phyloP scores from a whole-genome alignment of 2,329 filamentous ascomycete species.

The Canariomyces notabilis region DNA sequence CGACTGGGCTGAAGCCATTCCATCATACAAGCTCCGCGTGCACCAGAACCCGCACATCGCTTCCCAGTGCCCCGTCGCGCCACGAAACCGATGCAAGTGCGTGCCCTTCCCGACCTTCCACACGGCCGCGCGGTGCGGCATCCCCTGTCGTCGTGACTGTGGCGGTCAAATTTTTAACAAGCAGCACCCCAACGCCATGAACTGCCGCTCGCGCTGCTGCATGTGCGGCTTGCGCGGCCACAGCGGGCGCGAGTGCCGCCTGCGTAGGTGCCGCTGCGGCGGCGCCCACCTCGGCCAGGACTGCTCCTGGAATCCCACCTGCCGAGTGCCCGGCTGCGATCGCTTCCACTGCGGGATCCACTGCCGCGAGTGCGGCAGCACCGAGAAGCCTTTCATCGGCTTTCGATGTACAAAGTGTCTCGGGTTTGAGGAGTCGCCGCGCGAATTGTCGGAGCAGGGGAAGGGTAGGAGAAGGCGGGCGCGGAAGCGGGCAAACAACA shows the following conservation, averaged over 20 bases:
- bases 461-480: background rate
- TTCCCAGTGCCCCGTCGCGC: slow-evolving; percentile 28
- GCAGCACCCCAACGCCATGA: slow-evolving; percentile 34
- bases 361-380: slow-evolving; percentile 32
- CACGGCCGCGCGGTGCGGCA: slow-evolving; percentile 28
- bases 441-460: background rate
- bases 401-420: slow-evolving; percentile 30
- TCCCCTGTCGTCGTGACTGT: slow-evolving; percentile 33
- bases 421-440: slow-evolving; percentile 3
- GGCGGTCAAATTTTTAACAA: slow-evolving; percentile 25
- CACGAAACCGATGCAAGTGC: slow-evolving; percentile 36
- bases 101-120: slow-evolving; percentile 35
- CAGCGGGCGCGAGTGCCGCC: slow-evolving; percentile 32
- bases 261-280: slow-evolving; percentile 34
- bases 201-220: slow-evolving; percentile 35
- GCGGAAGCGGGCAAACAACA: background rate
- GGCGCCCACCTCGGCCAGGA: slow-evolving; percentile 35
- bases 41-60: slow-evolving; percentile 25
- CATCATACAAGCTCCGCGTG: too few relatives aligned
- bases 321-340: slow-evolving; percentile 29
- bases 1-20: background rate
- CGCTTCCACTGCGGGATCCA: slow-evolving; percentile 34
- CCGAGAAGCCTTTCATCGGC: slow-evolving; percentile 28
- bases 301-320: slow-evolving; percentile 37
- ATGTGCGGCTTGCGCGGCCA: slow-evolving; percentile 39